Base-by-base conservation (phyloP, 164 flowering plant species). In the Aristolochia contorta region DNA sequence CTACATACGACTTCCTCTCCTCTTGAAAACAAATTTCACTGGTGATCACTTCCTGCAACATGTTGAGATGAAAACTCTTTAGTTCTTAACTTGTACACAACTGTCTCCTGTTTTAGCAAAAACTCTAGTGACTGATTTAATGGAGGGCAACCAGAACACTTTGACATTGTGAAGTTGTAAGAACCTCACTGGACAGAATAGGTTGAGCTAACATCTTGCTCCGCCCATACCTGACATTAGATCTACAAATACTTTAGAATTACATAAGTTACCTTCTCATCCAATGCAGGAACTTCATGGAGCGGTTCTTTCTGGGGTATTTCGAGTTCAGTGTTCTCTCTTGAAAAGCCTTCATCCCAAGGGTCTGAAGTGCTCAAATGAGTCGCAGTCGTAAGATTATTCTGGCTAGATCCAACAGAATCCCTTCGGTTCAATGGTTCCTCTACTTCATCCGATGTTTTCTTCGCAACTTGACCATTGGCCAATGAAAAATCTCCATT, bases 1-100 rank as follows among this genome's bases (percentile, higher is more conserved):
- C 69, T n/a, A 77, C 80, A 63, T 82, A 80, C 13, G 80, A 57
- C 65, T 79, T 85, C 72, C 86, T 82, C 66, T 83, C 82, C 58
- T 80, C 76, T 0, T 82, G 80, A 2, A 87, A 77, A 60, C 93
- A 86, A 58, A 82, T 75, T 20, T 80, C 81, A 37, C 80, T 86
- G 63, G 74, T 81, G 69, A 89, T 78, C 13, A 74, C 79, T 62
- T 89, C 85, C 61, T 82, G 82, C 68, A 89, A 59, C 72, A 69
- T n/a, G 69, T 77, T 74, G 60, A 73, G 78, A 8, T 91, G 85
- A 3, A 86, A 83, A 72, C 74, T 80, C 74, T 77, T 78, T 46
- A 89, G 65, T 59, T 86, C 96, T 67, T 86, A 16, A 23, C 6
- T 27, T 27, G 6, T 27, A 53, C 30, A n/a, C 23, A 53, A 22